A percentile compares a stretch with the other conserved stretches of the same genome.
These are phyloP conservation scores for Eucalyptus pauciflora DNA, from an alignment of 345 rosid genomes.

Conservation along the genomic window DNA sequence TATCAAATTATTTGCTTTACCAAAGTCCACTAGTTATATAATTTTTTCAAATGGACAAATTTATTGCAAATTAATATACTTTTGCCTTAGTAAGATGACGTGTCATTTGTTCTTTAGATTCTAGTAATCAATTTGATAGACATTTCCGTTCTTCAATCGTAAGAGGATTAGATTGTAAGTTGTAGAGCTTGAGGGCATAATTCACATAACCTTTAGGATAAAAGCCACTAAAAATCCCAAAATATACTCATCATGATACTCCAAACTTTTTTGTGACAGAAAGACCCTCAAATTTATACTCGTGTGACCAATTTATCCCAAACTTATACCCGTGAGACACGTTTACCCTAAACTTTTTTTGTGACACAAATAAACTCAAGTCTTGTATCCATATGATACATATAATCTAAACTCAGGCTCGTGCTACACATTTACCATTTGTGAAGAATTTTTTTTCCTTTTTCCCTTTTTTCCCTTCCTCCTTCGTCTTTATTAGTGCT, in stretches of 20 bases:
- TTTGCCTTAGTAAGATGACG: background rate
- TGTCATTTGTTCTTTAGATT: background rate
- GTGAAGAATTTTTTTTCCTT: background rate
- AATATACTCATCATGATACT: background rate
- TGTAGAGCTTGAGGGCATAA: background rate
- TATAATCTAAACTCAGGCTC: too few species aligned
- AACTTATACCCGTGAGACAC: rapidly evolving
- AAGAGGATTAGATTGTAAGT: background rate
- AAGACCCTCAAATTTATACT: background rate
- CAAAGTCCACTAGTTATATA: background rate
- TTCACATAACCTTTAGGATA: background rate
- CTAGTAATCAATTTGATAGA: background rate
- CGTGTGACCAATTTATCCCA: too few species aligned
- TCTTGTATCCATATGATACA: background rate
- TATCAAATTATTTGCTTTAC: background rate
- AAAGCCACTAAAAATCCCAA: background rate
- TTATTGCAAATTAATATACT: background rate
- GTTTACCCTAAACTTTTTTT: rapidly evolving
- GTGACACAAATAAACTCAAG: too few species aligned
- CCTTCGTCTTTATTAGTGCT: background rate
- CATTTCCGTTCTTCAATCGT: background rate
- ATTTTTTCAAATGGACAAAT: background rate
- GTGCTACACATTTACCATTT: background rate
- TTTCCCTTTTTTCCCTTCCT: rapidly evolving
- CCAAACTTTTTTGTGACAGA: background rate